Percentiles rank a stretch among this genome's conserved stretches.
These are phyloP conservation scores for Cladosporium halotolerans DNA, from an alignment of 2,329 filamentous ascomycete genomes.

Conservation along the genomic window DNA sequence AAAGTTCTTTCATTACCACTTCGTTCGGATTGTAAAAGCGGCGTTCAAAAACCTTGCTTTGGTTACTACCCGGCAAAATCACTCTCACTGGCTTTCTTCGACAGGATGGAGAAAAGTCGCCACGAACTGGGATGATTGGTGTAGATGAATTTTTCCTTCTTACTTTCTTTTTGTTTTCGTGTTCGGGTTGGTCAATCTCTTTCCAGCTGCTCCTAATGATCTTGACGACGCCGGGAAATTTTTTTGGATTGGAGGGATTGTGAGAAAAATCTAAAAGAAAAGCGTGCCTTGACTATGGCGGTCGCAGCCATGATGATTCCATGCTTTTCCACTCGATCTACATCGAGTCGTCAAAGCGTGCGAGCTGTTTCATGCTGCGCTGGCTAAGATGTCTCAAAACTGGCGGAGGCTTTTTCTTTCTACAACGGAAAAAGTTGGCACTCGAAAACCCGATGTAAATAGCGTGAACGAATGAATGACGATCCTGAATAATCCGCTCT, in stretches of 20 bases:
- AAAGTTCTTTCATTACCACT: neutral
- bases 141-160: neutral
- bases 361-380: too few relatives aligned
- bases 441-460: slow-evolving; percentile 1
- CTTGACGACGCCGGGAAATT: neutral
- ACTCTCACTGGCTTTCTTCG: neutral
- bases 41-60: neutral
- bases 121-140: neutral
- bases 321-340: too few relatives aligned
- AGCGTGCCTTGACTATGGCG: too few relatives aligned
- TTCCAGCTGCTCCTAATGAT: neutral
- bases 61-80: neutral
- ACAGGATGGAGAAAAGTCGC: neutral
- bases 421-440: neutral
- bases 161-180: neutral
- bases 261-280: neutral
- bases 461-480: slow-evolving; percentile 4
- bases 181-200: neutral
- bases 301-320: too few relatives aligned
- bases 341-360: too few relatives aligned
- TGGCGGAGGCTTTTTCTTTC: neutral
- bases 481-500: neutral
- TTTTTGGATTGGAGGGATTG: neutral
- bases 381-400: too few relatives aligned
- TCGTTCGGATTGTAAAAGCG: neutral